Base-by-base conservation (phyloP, 108 stramenopile species). In the Fistulifera pelliculosa region DNA sequence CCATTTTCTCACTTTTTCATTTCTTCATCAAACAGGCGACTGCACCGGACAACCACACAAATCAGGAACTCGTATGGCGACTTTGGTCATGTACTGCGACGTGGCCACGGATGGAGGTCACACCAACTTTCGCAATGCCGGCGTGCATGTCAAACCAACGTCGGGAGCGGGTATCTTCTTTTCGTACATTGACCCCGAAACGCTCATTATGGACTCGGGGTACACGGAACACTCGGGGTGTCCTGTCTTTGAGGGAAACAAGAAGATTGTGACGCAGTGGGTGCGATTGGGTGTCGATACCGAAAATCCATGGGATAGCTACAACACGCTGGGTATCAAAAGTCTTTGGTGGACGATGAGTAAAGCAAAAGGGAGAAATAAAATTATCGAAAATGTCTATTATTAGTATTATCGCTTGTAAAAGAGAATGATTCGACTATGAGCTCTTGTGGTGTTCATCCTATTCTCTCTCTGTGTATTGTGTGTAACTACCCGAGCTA, bases 251-350 rank as follows among this genome's bases (percentile, higher is more conserved):
- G 80, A 85, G 61, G 95, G 95, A 5, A 66, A 72, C 14, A 96
- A 96, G 69, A 87, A 38, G 0, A 72, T 77, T 44, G 72, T 95
- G 10, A 98, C 96, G 2, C 87, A 96, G 69, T 98, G 96, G 96
- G 82, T 98, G 55, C 75, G 96, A 49, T 62, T 73, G 27, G 94
- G 94, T 48, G 96, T 98, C 21, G 79, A 81, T 49, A 61, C 59
- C 45, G 86, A 85, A 52, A 86, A 79, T 64, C 79, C 87, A 1
- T 95, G 94, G 94, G 64, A 73, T 62, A 64, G 73, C 13, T 88
- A 82, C 70, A 88, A 93, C 68, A 83, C 90, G 7, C 38, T 66
- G 21, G 67, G 67, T 22, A 50, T 68, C 28, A 60, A 68, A 28
- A 47, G 31, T 35, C 31, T 3, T 56, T 17, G 24, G 38, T 4